These are phyloP conservation scores for Takakia lepidozioides DNA, from an alignment of 225 moss, liverwort and hornwort genomes.

Conservation along the genomic window DNA sequence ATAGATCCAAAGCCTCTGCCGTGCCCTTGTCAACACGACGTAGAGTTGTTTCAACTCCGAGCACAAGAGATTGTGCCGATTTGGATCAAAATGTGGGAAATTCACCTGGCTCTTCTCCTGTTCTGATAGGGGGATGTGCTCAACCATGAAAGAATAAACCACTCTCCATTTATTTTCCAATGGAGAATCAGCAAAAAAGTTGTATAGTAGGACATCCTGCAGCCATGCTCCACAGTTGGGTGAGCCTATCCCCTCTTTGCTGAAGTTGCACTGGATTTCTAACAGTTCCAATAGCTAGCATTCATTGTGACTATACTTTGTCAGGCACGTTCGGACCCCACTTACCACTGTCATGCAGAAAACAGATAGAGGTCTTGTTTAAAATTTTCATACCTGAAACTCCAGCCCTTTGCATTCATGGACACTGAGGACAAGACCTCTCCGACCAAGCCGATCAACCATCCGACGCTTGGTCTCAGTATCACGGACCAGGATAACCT, in stretches of 20 bases:
- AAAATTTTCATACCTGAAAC: constrained; percentile 36
- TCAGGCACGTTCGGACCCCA: too few species aligned
- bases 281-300: too few species aligned
- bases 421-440: constrained; percentile 46
- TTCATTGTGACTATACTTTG: too few species aligned
- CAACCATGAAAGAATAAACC: constrained; percentile 23
- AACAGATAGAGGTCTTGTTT: background rate
- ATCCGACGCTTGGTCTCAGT: constrained; percentile 18
- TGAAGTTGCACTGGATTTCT: too few species aligned
- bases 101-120: background rate
- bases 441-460: constrained; percentile 27
- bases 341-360: too few species aligned
- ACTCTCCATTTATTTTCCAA: constrained; percentile 46
- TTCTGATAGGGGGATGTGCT: background rate
- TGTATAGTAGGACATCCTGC: constrained; percentile 57
- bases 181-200: constrained; percentile 45
- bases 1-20: constrained; percentile 58
- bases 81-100: constrained; percentile 26
- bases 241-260: too few species aligned
- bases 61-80: constrained; percentile 39
- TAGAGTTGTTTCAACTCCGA: constrained; percentile 57
- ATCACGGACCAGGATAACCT: constrained; percentile 52
- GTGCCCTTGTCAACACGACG: constrained; percentile 45
- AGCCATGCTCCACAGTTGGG: too few species aligned
- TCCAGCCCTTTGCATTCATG: too few species aligned